Evolutionary conservation across 441 rosid species (phyloP).

Genomic region (Isatis lusitanica): DNA sequence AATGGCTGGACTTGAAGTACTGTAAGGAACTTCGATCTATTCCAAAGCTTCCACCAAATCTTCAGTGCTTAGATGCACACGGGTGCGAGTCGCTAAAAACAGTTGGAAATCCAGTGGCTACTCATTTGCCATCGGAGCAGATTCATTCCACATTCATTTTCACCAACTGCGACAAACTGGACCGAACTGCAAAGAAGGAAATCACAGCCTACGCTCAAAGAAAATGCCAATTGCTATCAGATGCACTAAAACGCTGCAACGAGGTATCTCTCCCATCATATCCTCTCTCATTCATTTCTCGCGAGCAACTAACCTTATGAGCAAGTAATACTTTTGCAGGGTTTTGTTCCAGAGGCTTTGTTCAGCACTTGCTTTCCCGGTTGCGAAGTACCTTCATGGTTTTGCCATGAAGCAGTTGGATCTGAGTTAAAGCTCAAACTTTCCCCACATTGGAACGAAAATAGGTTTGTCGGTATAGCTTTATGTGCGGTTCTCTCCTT

Average conservation of each 20-base stretch:
- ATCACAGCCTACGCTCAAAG: conserved; percentile 1
- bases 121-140: neutral
- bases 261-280: conserved; percentile 14
- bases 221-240: conserved; percentile 10
- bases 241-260: conserved; percentile 15
- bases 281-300: neutral
- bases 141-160: conserved; percentile 11
- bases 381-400: conserved; percentile 23
- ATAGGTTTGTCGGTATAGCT: conserved; percentile 2
- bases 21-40: conserved; percentile 20
- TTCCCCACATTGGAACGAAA: neutral
- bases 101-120: neutral
- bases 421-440: neutral
- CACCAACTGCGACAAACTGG: conserved; percentile 7
- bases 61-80: neutral
- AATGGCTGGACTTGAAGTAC: conserved; percentile 8
- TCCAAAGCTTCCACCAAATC: conserved; percentile 27
- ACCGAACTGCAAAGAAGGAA: neutral
- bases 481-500: conserved; percentile 7
- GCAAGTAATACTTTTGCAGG: neutral
- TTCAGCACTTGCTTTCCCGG: conserved; percentile 21
- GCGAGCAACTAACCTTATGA: neutral
- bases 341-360: conserved; percentile 19
- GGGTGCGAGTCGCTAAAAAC: conserved; percentile 4
- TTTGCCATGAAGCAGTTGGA: neutral